Conservation (phyloP, 2,329 filamentous ascomycete genomes). For the Aspergillus sp. region DNA sequence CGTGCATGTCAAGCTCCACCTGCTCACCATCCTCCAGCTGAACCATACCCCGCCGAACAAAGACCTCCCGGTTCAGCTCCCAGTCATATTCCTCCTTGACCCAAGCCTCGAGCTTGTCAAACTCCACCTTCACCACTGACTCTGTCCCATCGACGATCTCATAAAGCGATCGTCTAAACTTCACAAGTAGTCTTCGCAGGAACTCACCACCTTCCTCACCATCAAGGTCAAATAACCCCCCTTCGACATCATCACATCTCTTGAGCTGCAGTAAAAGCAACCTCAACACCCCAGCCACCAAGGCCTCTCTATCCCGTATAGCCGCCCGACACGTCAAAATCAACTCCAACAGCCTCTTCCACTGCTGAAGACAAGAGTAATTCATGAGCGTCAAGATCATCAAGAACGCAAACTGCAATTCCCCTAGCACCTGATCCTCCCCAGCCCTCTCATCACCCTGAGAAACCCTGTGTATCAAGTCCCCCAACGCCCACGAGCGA, state of each 20-base stretch:
- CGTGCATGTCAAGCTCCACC: slow-evolving; percentile 60
- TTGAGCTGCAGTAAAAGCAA: slow-evolving; percentile 56
- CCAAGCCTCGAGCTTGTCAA: slow-evolving; percentile 58
- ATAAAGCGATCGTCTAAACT: slow-evolving; percentile 55
- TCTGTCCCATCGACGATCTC: slow-evolving; percentile 43
- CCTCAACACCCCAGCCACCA: slow-evolving; percentile 56
- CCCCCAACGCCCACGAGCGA: slow-evolving; percentile 61
- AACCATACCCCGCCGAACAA: slow-evolving; percentile 59
- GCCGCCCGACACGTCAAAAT: slow-evolving; percentile 59
- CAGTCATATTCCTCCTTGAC: slow-evolving; percentile 59
- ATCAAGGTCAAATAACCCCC: slow-evolving; percentile 61
- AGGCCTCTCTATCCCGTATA: slow-evolving; percentile 48
- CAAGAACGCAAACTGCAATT: slow-evolving; percentile 64
- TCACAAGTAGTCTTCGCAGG: slow-evolving; percentile 54
- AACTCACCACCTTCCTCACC: slow-evolving; percentile 54
- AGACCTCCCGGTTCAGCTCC: slow-evolving; percentile 55
- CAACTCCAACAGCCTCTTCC: slow-evolving; percentile 60
- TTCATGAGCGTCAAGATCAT: slow-evolving; percentile 66
- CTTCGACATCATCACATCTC: slow-evolving; percentile 61
- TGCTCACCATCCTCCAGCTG: slow-evolving; percentile 65
- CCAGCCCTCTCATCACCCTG: slow-evolving; percentile 27
- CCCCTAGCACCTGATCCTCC: slow-evolving; percentile 53
- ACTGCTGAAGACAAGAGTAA: slow-evolving; percentile 66
- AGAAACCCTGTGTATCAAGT: slow-evolving; percentile 49
- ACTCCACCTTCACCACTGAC: slow-evolving; percentile 51